phyloP scores from a whole-genome alignment of 2,329 filamentous ascomycete genomes.

The Calonectria fujianensis region DNA sequence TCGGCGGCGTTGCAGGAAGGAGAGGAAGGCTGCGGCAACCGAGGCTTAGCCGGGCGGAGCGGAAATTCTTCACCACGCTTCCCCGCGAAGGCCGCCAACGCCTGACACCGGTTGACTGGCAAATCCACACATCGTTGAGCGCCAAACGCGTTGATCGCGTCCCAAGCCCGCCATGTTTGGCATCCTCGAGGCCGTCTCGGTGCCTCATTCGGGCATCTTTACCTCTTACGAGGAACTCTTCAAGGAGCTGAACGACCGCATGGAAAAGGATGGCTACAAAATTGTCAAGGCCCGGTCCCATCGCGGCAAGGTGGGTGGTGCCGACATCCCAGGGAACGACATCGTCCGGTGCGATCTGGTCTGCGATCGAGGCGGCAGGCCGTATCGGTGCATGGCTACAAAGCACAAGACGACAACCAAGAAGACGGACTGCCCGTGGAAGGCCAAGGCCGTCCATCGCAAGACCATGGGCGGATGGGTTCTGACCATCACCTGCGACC shows the following conservation, averaged over 20 bases:
- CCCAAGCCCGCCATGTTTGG: constrained; percentile 63
- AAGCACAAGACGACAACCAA: constrained; percentile 68
- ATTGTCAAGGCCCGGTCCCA: constrained; percentile 67
- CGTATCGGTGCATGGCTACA: constrained; percentile 66
- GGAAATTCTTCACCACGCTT: constrained; percentile 51
- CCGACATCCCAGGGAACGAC: constrained; percentile 64
- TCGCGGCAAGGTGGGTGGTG: constrained; percentile 63
- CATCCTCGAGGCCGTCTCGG: constrained; percentile 63
- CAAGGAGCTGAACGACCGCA: constrained; percentile 62
- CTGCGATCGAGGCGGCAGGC: constrained; percentile 66
- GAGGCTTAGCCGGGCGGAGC: constrained; percentile 49
- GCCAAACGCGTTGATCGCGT: constrained; percentile 54
- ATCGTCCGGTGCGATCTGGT: constrained; percentile 67
- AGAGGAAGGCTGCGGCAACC: constrained; percentile 36
- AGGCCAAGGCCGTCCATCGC: constrained; percentile 66
- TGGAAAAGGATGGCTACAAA: constrained; percentile 67
- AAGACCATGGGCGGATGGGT: constrained; percentile 67
- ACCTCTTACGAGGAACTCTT: constrained; percentile 65
- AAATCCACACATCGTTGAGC: constrained; percentile 56
- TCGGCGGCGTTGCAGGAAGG: neutral
- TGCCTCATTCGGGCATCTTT: constrained; percentile 62
- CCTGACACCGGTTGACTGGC: constrained; percentile 55
- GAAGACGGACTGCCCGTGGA: constrained; percentile 68
- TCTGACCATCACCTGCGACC: constrained; percentile 65
- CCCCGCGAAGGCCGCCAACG: constrained; percentile 47